Evolutionary conservation across 2,329 filamentous ascomycete species (phyloP).

Genomic region (Paramyrothecium sp.): DNA sequence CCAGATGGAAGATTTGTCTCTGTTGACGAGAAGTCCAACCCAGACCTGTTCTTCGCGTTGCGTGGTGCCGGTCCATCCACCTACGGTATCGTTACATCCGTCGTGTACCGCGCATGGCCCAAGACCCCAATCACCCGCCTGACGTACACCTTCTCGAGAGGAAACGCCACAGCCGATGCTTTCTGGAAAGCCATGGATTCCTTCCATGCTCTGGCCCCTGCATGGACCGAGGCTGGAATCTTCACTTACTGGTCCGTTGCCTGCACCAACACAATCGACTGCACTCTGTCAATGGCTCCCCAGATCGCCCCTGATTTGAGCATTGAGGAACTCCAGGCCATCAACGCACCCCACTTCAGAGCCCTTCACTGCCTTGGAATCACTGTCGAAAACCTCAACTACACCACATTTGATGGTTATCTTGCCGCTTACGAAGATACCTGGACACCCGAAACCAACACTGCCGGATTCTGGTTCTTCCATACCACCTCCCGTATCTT

Average conservation of each 20-base stretch:
- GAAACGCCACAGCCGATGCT: not conserved
- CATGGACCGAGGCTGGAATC: not conserved
- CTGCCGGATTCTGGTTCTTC: not conserved
- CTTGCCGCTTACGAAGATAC: not conserved
- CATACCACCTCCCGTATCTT: not conserved
- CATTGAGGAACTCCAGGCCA: not conserved
- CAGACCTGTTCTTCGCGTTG: constrained; percentile 50
- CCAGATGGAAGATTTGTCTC: constrained; percentile 42
- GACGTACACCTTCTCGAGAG: not conserved
- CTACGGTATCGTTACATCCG: not conserved
- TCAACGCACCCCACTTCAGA: not conserved
- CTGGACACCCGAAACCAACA: not conserved
- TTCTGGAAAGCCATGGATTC: not conserved
- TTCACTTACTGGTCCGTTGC: not conserved
- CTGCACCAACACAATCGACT: not conserved
- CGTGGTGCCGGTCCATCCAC: constrained; percentile 38
- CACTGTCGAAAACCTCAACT: not conserved
- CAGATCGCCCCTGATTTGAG: not conserved
- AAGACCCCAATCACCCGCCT: too few species aligned
- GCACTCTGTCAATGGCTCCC: not conserved
- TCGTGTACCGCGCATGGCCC: not conserved
- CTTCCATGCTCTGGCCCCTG: not conserved
- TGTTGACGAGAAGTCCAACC: constrained; percentile 36
- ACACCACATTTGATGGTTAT: not conserved
- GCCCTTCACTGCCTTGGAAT: not conserved